Conservation (phyloP, 192 early-diverging fungal species). For the Radiomyces spectabilis region DNA sequence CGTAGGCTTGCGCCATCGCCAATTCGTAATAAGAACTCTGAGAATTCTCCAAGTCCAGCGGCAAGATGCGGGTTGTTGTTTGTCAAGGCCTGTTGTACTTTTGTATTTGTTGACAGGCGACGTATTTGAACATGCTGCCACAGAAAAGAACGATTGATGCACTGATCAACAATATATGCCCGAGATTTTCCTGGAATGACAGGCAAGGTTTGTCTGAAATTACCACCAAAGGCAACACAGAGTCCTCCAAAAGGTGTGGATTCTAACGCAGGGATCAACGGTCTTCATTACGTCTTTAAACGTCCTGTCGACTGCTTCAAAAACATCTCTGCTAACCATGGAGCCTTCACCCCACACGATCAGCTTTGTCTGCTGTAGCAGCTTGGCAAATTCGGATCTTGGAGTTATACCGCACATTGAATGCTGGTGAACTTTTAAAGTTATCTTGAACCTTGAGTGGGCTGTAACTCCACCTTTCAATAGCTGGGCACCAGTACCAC, state of each 20-base stretch:
- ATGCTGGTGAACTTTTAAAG: too few relatives aligned
- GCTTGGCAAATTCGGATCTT: neutral
- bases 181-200: slow-evolving; percentile 12
- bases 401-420: slow-evolving; percentile 5
- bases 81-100: neutral
- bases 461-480: too few relatives aligned
- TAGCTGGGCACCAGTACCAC: too few relatives aligned
- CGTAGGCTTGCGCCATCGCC: neutral
- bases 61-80: neutral
- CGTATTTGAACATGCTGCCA: slow-evolving; percentile 1
- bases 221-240: slow-evolving; percentile 18
- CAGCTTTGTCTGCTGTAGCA: slow-evolving; percentile 8
- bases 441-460: too few relatives aligned
- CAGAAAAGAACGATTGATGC: slow-evolving; percentile 16
- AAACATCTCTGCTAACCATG: slow-evolving; percentile 7
- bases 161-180: slow-evolving; percentile 7
- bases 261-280: slow-evolving; percentile 1
- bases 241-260: slow-evolving; percentile 18
- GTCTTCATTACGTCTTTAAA: slow-evolving; percentile 8
- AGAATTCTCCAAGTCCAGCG: neutral
- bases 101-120: slow-evolving; percentile 4
- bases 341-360: slow-evolving; percentile 37
- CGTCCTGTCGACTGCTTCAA: slow-evolving; percentile 14
- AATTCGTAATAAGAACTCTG: neutral
- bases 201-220: slow-evolving; percentile 21